These are phyloP conservation scores for Penicillium glabrum DNA, from an alignment of 2,329 filamentous ascomycete species.

Conservation along the genomic window DNA sequence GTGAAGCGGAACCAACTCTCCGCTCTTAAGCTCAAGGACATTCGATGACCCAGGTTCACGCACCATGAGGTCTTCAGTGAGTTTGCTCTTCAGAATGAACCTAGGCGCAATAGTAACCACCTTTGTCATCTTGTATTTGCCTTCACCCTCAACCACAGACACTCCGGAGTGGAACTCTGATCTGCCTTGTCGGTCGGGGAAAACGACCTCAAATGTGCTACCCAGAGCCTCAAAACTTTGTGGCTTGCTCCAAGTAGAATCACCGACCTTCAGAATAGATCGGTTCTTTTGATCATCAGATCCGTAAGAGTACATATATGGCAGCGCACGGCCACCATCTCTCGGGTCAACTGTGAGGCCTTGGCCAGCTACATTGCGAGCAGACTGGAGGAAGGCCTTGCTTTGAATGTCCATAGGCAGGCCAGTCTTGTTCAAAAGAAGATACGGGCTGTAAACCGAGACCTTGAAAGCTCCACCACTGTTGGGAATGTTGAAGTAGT, in stretches of 20 bases:
- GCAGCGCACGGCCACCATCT: constrained; percentile 64
- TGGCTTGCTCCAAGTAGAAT: constrained; percentile 94
- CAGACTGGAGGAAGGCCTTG: constrained; percentile 82
- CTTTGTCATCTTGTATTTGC: constrained; percentile 97
- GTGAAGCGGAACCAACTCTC: constrained; percentile 81
- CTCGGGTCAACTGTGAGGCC: constrained; percentile 58
- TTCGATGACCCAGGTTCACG: constrained; percentile 90
- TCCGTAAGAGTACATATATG: constrained; percentile 94
- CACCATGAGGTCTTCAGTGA: constrained; percentile 83
- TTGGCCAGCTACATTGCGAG: constrained; percentile 81
- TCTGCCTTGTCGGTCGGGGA: constrained; percentile 68
- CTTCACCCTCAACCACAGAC: constrained; percentile 83
- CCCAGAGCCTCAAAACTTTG: constrained; percentile 98
- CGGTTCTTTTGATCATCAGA: constrained; percentile 89
- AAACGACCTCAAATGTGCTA: constrained; percentile 82
- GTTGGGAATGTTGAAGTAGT: constrained; percentile 87
- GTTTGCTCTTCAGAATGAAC: constrained; percentile 91
- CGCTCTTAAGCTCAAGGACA: constrained; percentile 72
- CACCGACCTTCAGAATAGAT: constrained; percentile 80
- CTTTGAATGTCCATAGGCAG: constrained; percentile 83
- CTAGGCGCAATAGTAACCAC: constrained; percentile 89
- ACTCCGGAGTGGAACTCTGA: constrained; percentile 91
- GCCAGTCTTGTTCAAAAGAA: constrained; percentile 93
- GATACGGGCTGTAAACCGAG: constrained; percentile 90
- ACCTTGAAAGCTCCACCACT: constrained; percentile 96